phyloP scores from a whole-genome alignment of 1,284 basidiomycete species.

The Takashimella tepidaria region DNA sequence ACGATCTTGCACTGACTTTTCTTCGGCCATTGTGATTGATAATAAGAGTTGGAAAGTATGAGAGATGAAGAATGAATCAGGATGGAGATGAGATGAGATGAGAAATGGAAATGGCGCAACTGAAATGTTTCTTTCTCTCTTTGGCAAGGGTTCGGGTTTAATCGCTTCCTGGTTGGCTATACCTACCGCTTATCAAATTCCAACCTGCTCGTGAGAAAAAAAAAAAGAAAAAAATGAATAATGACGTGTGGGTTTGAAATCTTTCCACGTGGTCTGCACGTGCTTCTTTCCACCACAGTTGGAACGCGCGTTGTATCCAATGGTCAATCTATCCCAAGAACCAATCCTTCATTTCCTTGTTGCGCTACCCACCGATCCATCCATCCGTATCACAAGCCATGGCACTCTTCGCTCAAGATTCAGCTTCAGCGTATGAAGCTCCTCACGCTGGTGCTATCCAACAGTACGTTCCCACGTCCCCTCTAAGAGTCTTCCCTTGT shows the following conservation, averaged over 20 bases:
- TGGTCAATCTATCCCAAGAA: background rate
- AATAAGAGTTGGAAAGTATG: background rate
- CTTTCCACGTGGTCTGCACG: background rate
- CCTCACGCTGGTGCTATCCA: slow-evolving; percentile 30
- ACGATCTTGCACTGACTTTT: slow-evolving; percentile 45
- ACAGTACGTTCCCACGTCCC: slow-evolving; percentile 28
- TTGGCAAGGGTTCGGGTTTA: slow-evolving; percentile 11
- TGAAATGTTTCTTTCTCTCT: background rate
- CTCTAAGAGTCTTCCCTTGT: background rate
- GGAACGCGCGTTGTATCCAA: background rate
- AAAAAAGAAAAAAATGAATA: too few relatives aligned
- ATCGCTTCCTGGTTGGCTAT: slow-evolving; percentile 4
- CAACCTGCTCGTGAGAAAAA: too few relatives aligned
- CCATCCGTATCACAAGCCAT: slow-evolving; percentile 19
- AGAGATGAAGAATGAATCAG: slow-evolving; percentile 6
- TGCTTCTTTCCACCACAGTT: background rate
- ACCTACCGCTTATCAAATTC: too few relatives aligned
- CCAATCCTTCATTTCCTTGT: background rate
- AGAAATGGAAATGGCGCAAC: background rate
- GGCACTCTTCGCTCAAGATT: slow-evolving; percentile 33
- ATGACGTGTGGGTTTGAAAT: background rate
- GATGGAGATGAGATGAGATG: background rate
- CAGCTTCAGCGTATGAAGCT: slow-evolving; percentile 18
- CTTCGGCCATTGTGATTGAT: slow-evolving; percentile 35
- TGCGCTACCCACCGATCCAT: background rate